Conservation (phyloP, 179 eudicot species). For the Beta macrorhiza region DNA sequence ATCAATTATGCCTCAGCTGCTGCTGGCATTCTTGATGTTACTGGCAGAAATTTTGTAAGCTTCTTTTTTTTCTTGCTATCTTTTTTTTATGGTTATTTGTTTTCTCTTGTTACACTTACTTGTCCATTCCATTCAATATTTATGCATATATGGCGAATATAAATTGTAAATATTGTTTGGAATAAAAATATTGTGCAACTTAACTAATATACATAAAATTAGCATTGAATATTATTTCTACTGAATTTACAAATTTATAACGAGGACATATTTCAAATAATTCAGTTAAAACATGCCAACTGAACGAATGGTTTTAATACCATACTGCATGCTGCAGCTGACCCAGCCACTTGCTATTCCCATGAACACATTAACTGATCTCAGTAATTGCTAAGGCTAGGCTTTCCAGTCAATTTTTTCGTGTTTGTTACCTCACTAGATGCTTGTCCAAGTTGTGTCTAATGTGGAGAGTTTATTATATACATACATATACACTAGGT, state of each 20-base stretch:
- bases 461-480: too few species aligned
- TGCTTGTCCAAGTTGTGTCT: too few species aligned
- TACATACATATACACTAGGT: too few species aligned
- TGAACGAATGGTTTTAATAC: not conserved
- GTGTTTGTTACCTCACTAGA: too few species aligned
- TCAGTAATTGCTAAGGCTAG: not conserved
- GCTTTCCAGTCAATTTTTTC: too few species aligned
- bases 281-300: not conserved
- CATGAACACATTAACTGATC: slow-evolving; percentile 6
- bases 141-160: too few species aligned
- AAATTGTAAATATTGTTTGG: too few species aligned
- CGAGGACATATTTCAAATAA: not conserved
- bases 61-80: not conserved
- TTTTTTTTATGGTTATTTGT: not conserved
- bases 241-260: not conserved
- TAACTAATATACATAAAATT: too few species aligned
- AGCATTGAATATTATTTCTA: not conserved
- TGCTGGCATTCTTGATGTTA: slow-evolving; percentile 82
- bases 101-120: not conserved
- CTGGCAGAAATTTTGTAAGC: slow-evolving; percentile 82
- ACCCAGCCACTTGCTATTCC: not conserved
- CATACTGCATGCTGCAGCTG: too few species aligned
- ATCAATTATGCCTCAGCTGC: slow-evolving; percentile 94
- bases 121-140: not conserved
- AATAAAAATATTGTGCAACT: too few species aligned